Conservation (phyloP, 2,329 filamentous ascomycete species). For the Alternaria dauci region DNA sequence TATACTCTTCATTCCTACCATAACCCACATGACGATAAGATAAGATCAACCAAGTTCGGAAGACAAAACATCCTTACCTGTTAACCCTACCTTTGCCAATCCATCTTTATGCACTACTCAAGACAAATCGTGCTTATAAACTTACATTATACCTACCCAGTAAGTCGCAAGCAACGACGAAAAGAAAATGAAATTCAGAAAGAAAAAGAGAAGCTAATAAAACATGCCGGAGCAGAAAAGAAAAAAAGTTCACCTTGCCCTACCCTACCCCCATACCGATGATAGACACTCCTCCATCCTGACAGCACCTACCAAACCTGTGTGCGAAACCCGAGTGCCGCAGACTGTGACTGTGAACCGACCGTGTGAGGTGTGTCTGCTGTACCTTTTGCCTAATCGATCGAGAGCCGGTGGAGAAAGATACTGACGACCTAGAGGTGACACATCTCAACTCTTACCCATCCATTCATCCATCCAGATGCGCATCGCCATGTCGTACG, state of each 20-base stretch:
- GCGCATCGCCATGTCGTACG: slow-evolving; percentile 23
- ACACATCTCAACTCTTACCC: slow-evolving; percentile 30
- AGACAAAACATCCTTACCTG: slow-evolving; percentile 35
- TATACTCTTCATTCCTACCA: too few relatives aligned
- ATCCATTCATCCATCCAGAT: slow-evolving; percentile 21
- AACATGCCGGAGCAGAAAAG: slow-evolving; percentile 14
- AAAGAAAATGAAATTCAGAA: slow-evolving; percentile 1
- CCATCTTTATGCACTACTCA: neutral
- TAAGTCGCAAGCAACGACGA: slow-evolving; percentile 1
- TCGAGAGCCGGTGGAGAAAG: neutral
- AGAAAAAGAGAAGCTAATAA: slow-evolving; percentile 22
- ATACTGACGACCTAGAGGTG: neutral
- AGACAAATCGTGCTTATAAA: slow-evolving; percentile 13
- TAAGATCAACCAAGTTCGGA: slow-evolving; percentile 43
- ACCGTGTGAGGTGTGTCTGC: neutral
- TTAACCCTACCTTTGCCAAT: slow-evolving; percentile 39
- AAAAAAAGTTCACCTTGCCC: slow-evolving; percentile 37
- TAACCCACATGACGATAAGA: neutral
- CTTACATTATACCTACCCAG: slow-evolving; percentile 43
- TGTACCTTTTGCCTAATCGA: neutral
- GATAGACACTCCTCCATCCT: neutral
- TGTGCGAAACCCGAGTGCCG: neutral
- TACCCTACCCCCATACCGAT: slow-evolving; percentile 24
- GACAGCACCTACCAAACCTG: neutral
- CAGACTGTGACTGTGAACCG: neutral